phyloP scores from a whole-genome alignment of 176 grass and related monocot genomes.

The Triticum timopheevii region DNA sequence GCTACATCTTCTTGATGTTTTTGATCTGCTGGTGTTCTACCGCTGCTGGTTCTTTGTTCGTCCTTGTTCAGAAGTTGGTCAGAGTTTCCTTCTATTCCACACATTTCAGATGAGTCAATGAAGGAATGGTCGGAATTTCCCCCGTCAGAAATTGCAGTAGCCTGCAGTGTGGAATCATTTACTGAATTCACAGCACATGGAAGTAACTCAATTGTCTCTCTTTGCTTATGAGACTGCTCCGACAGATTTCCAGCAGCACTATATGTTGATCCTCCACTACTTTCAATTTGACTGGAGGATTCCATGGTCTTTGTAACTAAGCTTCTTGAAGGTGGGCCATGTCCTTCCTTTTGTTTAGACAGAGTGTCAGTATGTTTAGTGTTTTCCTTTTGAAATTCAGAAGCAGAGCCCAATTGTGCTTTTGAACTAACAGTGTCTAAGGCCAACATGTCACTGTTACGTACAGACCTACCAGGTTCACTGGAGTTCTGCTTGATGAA shows the following conservation, averaged over 20 bases:
- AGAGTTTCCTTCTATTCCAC: neutral
- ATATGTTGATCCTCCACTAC: neutral
- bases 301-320: constrained; percentile 6
- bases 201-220: neutral
- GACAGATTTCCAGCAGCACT: neutral
- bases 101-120: constrained; percentile 14
- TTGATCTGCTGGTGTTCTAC: constrained; percentile 24
- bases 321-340: neutral
- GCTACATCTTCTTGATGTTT: neutral
- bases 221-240: neutral
- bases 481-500: constrained; percentile 18
- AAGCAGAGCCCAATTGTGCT: constrained; percentile 5
- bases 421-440: constrained; percentile 29
- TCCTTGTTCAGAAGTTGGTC: neutral
- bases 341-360: constrained; percentile 8
- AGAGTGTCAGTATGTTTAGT: neutral
- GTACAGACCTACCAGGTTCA: neutral
- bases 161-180: constrained; percentile 12
- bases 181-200: constrained; percentile 5
- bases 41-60: neutral
- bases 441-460: neutral
- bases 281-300: neutral
- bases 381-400: constrained; percentile 19
- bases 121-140: neutral
- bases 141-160: neutral